Evolutionary conservation across 179 eudicot species (phyloP).

Genomic region (Gypsophila paniculata): DNA sequence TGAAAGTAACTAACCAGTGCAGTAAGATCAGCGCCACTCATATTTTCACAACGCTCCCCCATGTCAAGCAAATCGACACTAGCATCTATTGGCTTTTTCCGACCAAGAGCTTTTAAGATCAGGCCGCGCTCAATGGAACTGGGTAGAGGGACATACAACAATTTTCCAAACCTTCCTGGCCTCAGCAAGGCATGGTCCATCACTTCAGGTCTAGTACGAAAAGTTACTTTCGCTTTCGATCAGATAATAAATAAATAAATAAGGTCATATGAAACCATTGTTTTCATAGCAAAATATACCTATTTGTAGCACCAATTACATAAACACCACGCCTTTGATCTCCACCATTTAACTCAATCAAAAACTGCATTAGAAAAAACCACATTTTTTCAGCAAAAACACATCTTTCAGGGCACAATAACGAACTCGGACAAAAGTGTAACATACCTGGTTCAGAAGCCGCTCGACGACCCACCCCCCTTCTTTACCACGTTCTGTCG

Average conservation of each 20-base stretch:
- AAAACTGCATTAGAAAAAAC: constrained; percentile 38
- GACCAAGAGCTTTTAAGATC: constrained; percentile 61
- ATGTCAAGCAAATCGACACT: constrained; percentile 63
- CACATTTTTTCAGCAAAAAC: constrained; percentile 5
- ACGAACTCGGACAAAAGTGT: background rate
- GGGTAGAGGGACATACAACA: constrained; percentile 67
- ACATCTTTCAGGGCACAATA: too few relatives aligned
- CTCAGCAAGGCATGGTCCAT: constrained; percentile 69
- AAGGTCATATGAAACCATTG: background rate
- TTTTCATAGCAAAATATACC: constrained; percentile 33
- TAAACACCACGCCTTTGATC: constrained; percentile 72
- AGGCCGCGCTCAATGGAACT: constrained; percentile 62
- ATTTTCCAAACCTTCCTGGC: constrained; percentile 75
- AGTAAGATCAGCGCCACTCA: constrained; percentile 88
- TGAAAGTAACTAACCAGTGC: constrained; percentile 52
- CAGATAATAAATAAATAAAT: background rate
- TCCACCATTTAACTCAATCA: constrained; percentile 78
- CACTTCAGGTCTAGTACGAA: constrained; percentile 58
- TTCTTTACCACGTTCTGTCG: constrained; percentile 73
- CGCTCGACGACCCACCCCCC: constrained; percentile 83
- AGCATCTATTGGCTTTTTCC: constrained; percentile 56
- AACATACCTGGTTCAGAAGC: constrained; percentile 69
- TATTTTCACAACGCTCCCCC: constrained; percentile 54
- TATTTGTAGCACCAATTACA: constrained; percentile 91
- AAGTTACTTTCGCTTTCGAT: background rate